Conservation (phyloP, 2,329 filamentous ascomycete species). For the Penicillium sp. region DNA sequence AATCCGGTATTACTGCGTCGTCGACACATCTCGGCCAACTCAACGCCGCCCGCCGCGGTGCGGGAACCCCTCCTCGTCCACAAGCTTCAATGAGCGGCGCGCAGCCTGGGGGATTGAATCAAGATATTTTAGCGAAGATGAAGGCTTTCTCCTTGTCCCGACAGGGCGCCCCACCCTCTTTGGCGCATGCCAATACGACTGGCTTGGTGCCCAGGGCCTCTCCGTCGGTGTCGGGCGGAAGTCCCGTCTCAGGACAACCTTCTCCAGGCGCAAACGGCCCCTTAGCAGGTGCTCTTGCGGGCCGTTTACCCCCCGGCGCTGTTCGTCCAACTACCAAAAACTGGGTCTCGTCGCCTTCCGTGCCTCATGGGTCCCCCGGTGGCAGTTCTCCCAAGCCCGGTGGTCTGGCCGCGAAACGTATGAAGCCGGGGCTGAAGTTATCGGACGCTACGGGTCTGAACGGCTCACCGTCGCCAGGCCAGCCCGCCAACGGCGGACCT, state of each 20-base stretch:
- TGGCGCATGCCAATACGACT: too few relatives aligned
- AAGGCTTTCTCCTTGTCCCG: constrained; percentile 60
- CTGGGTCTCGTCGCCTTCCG: constrained; percentile 27
- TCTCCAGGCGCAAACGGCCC: too few relatives aligned
- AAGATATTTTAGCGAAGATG: constrained; percentile 61
- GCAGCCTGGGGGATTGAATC: constrained; percentile 45
- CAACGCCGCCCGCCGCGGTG: constrained; percentile 53
- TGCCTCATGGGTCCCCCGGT: too few relatives aligned
- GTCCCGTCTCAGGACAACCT: too few relatives aligned
- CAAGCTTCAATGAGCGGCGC: constrained; percentile 30
- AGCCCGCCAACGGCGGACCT: too few relatives aligned
- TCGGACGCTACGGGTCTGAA: constrained; percentile 40
- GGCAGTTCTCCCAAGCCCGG: constrained; percentile 39
- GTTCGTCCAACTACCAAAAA: constrained; percentile 28
- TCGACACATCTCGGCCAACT: constrained; percentile 75
- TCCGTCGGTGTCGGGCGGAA: too few relatives aligned
- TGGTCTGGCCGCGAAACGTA: constrained; percentile 41
- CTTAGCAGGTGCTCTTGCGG: constrained; percentile 28
- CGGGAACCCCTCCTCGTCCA: constrained; percentile 20
- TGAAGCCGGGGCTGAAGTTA: constrained; percentile 42
- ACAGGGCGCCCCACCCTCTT: constrained; percentile 52
- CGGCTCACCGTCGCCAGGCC: too few relatives aligned
- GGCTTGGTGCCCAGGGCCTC: too few relatives aligned
- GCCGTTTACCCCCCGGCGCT: constrained; percentile 19
- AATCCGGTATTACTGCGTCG: too few relatives aligned